A percentile compares a stretch with the other conserved stretches of the same genome.
phyloP scores from a whole-genome alignment of 2,329 filamentous ascomycete genomes.

The Colletotrichum gloeosporioides region DNA sequence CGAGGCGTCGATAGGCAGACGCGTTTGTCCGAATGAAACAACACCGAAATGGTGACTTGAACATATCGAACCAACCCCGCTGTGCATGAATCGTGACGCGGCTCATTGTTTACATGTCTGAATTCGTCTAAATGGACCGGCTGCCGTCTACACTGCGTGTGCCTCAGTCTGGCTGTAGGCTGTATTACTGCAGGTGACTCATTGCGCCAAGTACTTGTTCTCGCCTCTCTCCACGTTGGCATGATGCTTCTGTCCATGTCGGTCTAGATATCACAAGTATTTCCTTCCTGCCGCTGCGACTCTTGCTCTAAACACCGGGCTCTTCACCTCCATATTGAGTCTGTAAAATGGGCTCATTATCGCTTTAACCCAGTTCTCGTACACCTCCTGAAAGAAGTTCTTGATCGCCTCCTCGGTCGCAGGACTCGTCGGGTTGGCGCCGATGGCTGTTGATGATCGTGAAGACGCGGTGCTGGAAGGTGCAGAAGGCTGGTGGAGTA shows the following conservation, averaged over 20 bases:
- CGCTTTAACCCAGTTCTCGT: conserved; percentile 96
- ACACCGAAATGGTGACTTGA: conserved; percentile 24
- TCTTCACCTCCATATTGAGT: conserved; percentile 83
- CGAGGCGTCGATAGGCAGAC: conserved; percentile 26
- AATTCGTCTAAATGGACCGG: not conserved
- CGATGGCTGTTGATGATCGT: conserved; percentile 72
- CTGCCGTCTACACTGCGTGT: not conserved
- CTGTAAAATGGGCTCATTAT: conserved; percentile 97
- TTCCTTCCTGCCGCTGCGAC: conserved; percentile 92
- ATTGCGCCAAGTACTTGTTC: not conserved
- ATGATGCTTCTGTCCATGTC: not conserved
- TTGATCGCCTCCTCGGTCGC: conserved; percentile 95
- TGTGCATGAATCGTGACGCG: not conserved
- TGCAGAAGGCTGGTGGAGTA: conserved; percentile 81
- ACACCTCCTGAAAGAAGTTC: conserved; percentile 93
- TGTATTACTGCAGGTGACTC: not conserved
- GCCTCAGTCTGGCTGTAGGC: not conserved
- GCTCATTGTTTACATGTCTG: not conserved
- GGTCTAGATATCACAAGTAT: conserved; percentile 66
- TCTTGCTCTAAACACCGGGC: conserved; percentile 81
- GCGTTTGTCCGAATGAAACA: conserved; percentile 23
- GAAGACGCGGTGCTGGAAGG: conserved; percentile 43
- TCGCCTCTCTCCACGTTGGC: not conserved
- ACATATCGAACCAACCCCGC: not conserved
- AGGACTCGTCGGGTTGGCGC: conserved; percentile 83